Percentiles rank a stretch among this genome's conserved stretches.
Conservation (phyloP, 2,329 filamentous ascomycete species). For the Cladosporium sphaerospermum region DNA sequence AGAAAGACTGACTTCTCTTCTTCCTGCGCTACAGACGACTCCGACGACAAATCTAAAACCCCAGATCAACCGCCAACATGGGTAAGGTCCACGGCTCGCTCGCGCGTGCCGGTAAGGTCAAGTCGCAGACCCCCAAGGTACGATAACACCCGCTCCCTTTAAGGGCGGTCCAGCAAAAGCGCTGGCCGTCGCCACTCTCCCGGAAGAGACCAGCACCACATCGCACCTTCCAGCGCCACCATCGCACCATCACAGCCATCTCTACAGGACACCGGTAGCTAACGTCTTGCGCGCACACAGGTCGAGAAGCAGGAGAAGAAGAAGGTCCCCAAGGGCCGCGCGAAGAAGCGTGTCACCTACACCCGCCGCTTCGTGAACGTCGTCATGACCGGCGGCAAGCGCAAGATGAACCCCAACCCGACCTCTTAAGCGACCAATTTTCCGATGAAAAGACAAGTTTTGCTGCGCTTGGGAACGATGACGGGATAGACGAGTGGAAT, state of each 20-base stretch:
- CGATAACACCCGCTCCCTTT: conserved; percentile 31
- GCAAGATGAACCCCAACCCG: conserved; percentile 94
- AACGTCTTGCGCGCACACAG: conserved; percentile 39
- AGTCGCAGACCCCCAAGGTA: conserved; percentile 92
- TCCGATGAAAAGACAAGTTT: neutral
- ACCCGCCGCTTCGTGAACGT: conserved; percentile 98
- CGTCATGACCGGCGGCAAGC: conserved; percentile 94
- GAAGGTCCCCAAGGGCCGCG: conserved; percentile 94
- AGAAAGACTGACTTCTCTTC: conserved; percentile 1
- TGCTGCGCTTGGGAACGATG: neutral
- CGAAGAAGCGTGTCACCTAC: conserved; percentile 94
- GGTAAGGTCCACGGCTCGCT: conserved; percentile 92
- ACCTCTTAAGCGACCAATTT: conserved; percentile 48
- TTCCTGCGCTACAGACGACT: conserved; percentile 10
- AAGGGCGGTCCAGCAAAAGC: neutral
- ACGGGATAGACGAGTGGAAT: neutral
- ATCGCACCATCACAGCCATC: conserved; percentile 10
- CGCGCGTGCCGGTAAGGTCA: conserved; percentile 96
- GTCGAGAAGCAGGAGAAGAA: conserved; percentile 90
- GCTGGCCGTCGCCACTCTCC: conserved; percentile 1
- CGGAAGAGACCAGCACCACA: conserved; percentile 14
- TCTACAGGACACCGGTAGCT: conserved; percentile 17
- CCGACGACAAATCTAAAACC: conserved; percentile 16
- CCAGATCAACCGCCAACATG: conserved; percentile 56
- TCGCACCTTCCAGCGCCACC: conserved; percentile 20